A percentile compares a stretch with the other conserved stretches of the same genome.
Evolutionary conservation across 2,329 filamentous ascomycete genomes (phyloP).

Genomic region (Orbilia quercus): DNA sequence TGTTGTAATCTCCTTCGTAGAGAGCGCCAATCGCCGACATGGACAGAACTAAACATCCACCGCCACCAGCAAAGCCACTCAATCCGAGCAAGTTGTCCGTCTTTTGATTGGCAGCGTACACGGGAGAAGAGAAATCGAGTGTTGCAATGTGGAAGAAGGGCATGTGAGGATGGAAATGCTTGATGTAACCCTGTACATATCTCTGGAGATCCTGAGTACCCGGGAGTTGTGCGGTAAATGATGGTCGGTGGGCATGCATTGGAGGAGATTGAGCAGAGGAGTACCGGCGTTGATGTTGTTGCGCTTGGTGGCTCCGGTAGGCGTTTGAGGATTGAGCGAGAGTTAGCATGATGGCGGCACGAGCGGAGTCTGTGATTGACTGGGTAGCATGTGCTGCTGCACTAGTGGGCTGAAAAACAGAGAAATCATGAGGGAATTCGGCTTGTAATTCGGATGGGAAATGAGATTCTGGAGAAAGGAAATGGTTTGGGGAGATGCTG

Average conservation of each 20-base stretch:
- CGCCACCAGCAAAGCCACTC: constrained; percentile 75
- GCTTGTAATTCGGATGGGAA: constrained; percentile 65
- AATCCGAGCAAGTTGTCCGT: constrained; percentile 70
- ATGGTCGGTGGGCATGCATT: constrained; percentile 60
- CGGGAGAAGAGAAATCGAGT: constrained; percentile 84
- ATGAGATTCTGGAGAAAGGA: constrained; percentile 68
- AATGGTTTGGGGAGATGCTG: constrained; percentile 66
- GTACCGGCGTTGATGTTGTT: constrained; percentile 66
- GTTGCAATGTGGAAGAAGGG: constrained; percentile 95
- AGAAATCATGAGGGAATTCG: constrained; percentile 71
- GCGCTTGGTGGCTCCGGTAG: constrained; percentile 70
- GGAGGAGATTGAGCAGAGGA: constrained; percentile 60
- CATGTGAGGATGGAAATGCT: constrained; percentile 91
- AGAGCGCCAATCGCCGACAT: constrained; percentile 89
- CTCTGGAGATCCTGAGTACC: constrained; percentile 87
- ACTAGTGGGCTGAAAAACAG: constrained; percentile 59
- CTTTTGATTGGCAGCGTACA: constrained; percentile 72
- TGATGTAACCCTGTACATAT: constrained; percentile 89
- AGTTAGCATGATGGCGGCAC: constrained; percentile 72
- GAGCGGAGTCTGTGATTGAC: constrained; percentile 74
- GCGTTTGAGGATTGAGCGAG: constrained; percentile 72
- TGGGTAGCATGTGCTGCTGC: constrained; percentile 67
- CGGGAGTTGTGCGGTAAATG: constrained; percentile 69
- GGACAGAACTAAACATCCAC: constrained; percentile 84
- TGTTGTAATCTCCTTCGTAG: constrained; percentile 83